Evolutionary conservation across 805 yeast genomes (phyloP).

Genomic region (Yamadazyma laniorum): DNA sequence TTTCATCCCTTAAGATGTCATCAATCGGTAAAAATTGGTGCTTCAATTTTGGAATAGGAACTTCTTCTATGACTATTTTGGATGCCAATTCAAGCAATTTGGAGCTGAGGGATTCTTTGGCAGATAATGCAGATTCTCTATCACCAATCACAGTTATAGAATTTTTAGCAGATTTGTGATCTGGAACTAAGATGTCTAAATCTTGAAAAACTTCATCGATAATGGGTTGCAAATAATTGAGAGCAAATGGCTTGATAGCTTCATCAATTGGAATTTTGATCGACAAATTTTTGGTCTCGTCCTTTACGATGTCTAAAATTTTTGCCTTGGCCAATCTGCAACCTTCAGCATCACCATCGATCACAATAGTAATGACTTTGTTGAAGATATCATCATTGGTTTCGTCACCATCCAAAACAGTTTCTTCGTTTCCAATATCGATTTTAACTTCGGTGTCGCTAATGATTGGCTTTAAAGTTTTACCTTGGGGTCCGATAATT

Average conservation of each 20-base stretch:
- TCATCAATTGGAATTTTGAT: constrained; percentile 48
- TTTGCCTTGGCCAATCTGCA: constrained; percentile 67
- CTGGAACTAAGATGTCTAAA: constrained; percentile 37
- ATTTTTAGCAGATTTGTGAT: constrained; percentile 32
- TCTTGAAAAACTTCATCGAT: constrained; percentile 20
- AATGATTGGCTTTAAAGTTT: constrained; percentile 73
- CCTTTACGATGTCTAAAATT: constrained; percentile 71
- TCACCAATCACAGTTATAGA: constrained; percentile 63
- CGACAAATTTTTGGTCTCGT: constrained; percentile 61
- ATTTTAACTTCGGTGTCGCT: constrained; percentile 65
- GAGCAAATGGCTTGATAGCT: constrained; percentile 44
- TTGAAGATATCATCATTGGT: constrained; percentile 63
- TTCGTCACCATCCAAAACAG: constrained; percentile 26
- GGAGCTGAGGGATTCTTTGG: constrained; percentile 50
- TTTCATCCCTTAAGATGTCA: constrained; percentile 49
- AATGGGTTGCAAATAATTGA: constrained; percentile 27
- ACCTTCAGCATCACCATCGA: constrained; percentile 86
- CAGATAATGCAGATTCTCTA: constrained; percentile 59
- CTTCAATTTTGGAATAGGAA: constrained; percentile 62
- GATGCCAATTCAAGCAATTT: constrained; percentile 44
- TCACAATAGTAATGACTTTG: constrained; percentile 55
- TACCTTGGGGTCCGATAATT: constrained; percentile 87
- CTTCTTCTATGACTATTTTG: constrained; percentile 51
- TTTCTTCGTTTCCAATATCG: constrained; percentile 53
- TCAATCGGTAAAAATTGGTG: constrained; percentile 67